Evolutionary conservation across 352 stramenopile genomes (phyloP), one percentile per base, ranked within the genome.

Genomic region (Peronospora destructor): DNA sequence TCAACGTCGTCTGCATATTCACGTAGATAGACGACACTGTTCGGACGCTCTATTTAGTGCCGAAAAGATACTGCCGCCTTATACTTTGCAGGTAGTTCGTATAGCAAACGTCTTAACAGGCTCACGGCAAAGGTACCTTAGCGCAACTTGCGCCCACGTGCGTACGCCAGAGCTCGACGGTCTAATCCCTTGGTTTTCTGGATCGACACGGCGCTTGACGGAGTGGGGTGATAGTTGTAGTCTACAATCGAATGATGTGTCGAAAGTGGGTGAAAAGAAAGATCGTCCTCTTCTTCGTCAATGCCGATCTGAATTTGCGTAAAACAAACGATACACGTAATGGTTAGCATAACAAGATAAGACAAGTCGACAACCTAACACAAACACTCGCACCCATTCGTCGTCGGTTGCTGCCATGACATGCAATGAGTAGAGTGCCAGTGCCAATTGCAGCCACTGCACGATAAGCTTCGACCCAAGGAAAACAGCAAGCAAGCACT

Each of bases 401-500:
- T 91, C 71, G n/a, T 90, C 74, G 4, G 64, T 69, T 9, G 66
- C 59, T 9, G 81, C 74, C 76, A 91, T 89, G 37, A 75, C 59
- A 48, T 94, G 75, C 11, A 94, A 46, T 6, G 83, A 91, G 52
- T 91, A 91, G 2, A 94, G 69, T n/a, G 83, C 83, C 12, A 94
- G 37, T 0, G 80, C 71, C 41, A 91, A 65, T 26, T 94, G 83
- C 17, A 88, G 68, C 83, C 83, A 94, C 51, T 94, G 83, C 10
- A 94, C 80, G 9, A 93, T 46, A 19, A 91, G 59, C 45, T 91
- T 78, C 1, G 83, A 87, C 6, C 83, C 83, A 1, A 93, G 50
- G 57, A 90, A 93, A 6, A 93, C 78, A 8, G 80, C 77, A 32
- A 85, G 84, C 4, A 93, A 44, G 25, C 77, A 90, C 74, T 92